phyloP scores from a whole-genome alignment of 2,329 filamentous ascomycete species.

The Thielaviopsis punctulata region DNA sequence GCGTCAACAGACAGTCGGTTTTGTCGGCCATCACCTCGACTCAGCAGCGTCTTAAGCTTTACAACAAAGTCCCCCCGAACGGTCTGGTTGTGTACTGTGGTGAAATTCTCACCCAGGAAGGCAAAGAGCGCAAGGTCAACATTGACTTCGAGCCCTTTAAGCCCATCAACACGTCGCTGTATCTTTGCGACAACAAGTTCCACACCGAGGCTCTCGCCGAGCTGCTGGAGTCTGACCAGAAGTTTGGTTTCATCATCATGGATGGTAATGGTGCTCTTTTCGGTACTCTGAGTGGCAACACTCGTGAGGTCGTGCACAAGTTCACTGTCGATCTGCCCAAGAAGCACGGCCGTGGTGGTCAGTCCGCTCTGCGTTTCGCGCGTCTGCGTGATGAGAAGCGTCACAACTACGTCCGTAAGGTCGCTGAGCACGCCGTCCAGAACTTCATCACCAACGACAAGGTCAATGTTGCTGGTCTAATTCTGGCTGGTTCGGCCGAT shows the following conservation, averaged over 20 bases:
- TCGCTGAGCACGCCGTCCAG: slow-evolving; percentile 91
- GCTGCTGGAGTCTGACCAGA: slow-evolving; percentile 94
- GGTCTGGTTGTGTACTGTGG: slow-evolving; percentile 97
- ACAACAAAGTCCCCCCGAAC: slow-evolving; percentile 97
- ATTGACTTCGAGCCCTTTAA: slow-evolving; percentile 99
- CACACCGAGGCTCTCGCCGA: slow-evolving; percentile 95
- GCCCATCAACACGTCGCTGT: slow-evolving; percentile 98
- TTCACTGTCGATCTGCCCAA: slow-evolving; percentile 97
- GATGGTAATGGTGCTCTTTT: slow-evolving; percentile 97
- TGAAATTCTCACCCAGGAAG: slow-evolving; percentile 98
- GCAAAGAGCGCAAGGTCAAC: slow-evolving; percentile 98
- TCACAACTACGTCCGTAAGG: slow-evolving; percentile 99
- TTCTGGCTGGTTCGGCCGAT: slow-evolving; percentile 91
- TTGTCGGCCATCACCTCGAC: slow-evolving; percentile 97
- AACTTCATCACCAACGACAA: slow-evolving; percentile 99
- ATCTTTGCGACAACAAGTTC: slow-evolving; percentile 99
- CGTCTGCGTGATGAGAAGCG: slow-evolving; percentile 99
- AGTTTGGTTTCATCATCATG: slow-evolving; percentile 99
- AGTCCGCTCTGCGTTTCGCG: slow-evolving; percentile 97
- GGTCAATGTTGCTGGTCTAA: slow-evolving; percentile 89
- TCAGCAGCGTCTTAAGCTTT: slow-evolving; percentile 96
- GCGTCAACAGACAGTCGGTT: slow-evolving; percentile 95
- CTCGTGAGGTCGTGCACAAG: slow-evolving; percentile 90
- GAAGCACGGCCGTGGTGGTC: slow-evolving; percentile 99
- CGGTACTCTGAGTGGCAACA: slow-evolving; percentile 92